Conservation (phyloP, 768 basidiomycete genomes). For the Collybia sp. region DNA sequence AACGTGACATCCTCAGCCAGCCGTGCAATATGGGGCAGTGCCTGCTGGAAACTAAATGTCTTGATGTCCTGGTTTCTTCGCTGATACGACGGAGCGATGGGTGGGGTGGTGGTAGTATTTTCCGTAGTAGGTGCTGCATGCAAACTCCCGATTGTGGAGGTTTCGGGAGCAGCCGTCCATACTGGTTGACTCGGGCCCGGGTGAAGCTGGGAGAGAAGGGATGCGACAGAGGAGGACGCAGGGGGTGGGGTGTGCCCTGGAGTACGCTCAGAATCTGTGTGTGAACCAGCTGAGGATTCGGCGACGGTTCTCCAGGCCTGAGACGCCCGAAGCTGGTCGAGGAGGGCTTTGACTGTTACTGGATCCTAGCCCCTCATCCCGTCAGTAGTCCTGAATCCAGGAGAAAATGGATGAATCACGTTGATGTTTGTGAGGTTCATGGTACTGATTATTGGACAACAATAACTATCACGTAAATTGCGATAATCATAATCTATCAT, state of each 20-base stretch:
- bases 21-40: conserved; percentile 59
- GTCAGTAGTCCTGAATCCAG: conserved; percentile 5
- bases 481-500: background rate
- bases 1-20: conserved; percentile 53
- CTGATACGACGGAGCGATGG: background rate
- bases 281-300: conserved; percentile 10
- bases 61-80: conserved; percentile 34
- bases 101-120: background rate
- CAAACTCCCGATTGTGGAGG: background rate
- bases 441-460: background rate
- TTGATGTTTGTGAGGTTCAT: conserved; percentile 57
- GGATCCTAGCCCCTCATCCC: conserved; percentile 54
- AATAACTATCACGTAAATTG: no score
- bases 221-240: conserved; percentile 42
- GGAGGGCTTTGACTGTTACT: conserved; percentile 59
- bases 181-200: conserved; percentile 16
- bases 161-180: background rate
- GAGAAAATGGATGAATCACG: conserved; percentile 24
- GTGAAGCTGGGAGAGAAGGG: conserved; percentile 59
- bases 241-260: conserved; percentile 1
- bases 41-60: conserved; percentile 60
- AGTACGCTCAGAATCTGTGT: background rate
- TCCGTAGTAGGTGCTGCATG: conserved; percentile 3
- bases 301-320: conserved; percentile 59
- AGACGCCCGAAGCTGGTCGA: conserved; percentile 65